These are phyloP conservation scores for Stachybotrys chartarum DNA, from an alignment of 2,329 filamentous ascomycete genomes.

Conservation along the genomic window DNA sequence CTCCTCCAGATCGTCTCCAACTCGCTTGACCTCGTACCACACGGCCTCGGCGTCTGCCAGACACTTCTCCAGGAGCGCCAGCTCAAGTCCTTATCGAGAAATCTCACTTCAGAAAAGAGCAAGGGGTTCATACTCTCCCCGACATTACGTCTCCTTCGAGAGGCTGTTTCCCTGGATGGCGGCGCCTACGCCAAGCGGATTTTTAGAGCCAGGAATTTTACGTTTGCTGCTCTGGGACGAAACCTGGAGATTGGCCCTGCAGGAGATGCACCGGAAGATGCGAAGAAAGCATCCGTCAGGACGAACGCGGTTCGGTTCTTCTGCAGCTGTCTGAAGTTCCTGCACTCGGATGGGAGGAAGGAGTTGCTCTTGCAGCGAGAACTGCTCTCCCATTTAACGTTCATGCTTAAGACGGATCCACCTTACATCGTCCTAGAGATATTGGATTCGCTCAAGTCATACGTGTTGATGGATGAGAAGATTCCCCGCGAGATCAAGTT, in stretches of 20 bases:
- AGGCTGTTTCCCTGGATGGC: conserved; percentile 80
- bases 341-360: conserved; percentile 69
- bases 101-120: conserved; percentile 69
- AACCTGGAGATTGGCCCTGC: conserved; percentile 67
- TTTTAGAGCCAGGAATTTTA: conserved; percentile 70
- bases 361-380: conserved; percentile 77
- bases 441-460: conserved; percentile 59
- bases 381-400: conserved; percentile 74
- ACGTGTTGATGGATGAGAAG: conserved; percentile 68
- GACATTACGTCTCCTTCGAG: conserved; percentile 75
- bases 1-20: conserved; percentile 72
- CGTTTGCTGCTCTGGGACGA: conserved; percentile 70
- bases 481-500: conserved; percentile 69
- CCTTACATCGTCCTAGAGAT: conserved; percentile 69
- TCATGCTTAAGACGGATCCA: conserved; percentile 70
- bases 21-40: conserved; percentile 64
- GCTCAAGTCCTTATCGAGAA: conserved; percentile 71
- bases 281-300: conserved; percentile 68
- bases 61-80: conserved; percentile 76
- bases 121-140: conserved; percentile 89
- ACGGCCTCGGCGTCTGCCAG: conserved; percentile 72
- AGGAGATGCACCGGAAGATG: conserved; percentile 52
- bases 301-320: conserved; percentile 79
- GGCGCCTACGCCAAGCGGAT: conserved; percentile 71
- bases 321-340: conserved; percentile 68